Percentiles rank a stretch among this genome's conserved stretches.
These are phyloP conservation scores for Amborella trichopoda DNA, from an alignment of 164 flowering plant species.

Conservation along the genomic window DNA sequence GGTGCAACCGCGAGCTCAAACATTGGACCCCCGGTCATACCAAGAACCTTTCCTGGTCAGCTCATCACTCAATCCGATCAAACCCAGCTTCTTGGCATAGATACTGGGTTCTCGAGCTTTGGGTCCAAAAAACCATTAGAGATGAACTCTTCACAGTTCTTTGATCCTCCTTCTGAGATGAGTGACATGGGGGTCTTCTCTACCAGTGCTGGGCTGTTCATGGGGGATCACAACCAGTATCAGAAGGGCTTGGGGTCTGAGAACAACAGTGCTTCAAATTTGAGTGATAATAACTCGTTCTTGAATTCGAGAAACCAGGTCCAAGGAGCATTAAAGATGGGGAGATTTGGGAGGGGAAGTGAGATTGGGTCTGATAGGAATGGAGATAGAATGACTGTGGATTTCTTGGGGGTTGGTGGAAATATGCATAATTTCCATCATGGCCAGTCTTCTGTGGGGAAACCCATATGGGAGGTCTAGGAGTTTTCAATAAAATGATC, in stretches of 20 bases:
- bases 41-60: constrained; percentile 29
- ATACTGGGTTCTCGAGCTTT: constrained; percentile 15
- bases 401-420: constrained; percentile 43
- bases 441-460: constrained; percentile 31
- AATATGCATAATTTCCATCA: constrained; percentile 25
- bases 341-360: constrained; percentile 3
- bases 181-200: constrained; percentile 21
- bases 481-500: too few species aligned
- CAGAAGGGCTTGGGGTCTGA: constrained; percentile 18
- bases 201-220: constrained; percentile 5
- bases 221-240: constrained; percentile 18
- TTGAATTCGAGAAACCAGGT: background rate
- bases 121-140: constrained; percentile 9
- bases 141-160: constrained; percentile 14
- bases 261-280: constrained; percentile 1
- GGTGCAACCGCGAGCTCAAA: constrained; percentile 34
- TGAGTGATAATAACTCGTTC: constrained; percentile 6
- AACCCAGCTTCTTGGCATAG: constrained; percentile 14
- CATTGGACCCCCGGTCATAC: constrained; percentile 9
- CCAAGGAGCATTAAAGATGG: constrained; percentile 1
- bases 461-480: constrained; percentile 36
- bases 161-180: constrained; percentile 10
- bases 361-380: constrained; percentile 4
- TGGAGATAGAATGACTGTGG: constrained; percentile 30
- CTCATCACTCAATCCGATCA: constrained; percentile 13